phyloP scores from a whole-genome alignment of 2,329 filamentous ascomycete species.

The Geoglossum cookeanum region DNA sequence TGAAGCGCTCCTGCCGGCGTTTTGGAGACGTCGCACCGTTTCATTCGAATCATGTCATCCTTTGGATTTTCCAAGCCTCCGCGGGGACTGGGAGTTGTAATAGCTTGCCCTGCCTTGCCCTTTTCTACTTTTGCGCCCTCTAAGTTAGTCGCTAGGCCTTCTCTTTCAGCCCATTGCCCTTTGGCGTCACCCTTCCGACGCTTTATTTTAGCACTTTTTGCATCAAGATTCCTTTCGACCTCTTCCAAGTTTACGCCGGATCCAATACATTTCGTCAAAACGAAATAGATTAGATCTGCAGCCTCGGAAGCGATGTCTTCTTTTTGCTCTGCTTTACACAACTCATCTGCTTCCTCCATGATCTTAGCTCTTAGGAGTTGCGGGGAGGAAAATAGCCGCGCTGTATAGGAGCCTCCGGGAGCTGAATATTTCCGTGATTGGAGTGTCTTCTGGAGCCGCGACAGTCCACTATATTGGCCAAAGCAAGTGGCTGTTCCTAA shows the following conservation, averaged over 20 bases:
- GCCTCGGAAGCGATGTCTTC: constrained; percentile 85
- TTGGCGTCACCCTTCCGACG: constrained; percentile 86
- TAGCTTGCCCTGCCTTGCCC: constrained; percentile 13
- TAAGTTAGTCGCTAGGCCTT: constrained; percentile 34
- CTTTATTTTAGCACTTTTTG: constrained; percentile 91
- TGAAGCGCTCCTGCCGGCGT: constrained; percentile 46
- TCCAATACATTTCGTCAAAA: constrained; percentile 70
- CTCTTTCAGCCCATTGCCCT: constrained; percentile 74
- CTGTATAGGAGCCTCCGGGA: constrained; percentile 81
- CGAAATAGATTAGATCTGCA: constrained; percentile 91
- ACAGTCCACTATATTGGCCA: constrained; percentile 62
- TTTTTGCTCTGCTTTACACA: constrained; percentile 68
- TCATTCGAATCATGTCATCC: constrained; percentile 58
- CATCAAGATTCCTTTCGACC: constrained; percentile 79
- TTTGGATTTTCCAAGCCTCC: constrained; percentile 29
- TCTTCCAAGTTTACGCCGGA: constrained; percentile 74
- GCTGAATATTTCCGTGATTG: constrained; percentile 64
- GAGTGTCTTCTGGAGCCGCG: constrained; percentile 73
- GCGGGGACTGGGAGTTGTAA: not conserved
- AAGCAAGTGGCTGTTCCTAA: constrained; percentile 85
- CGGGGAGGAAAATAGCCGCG: constrained; percentile 75
- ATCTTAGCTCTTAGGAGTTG: constrained; percentile 88
- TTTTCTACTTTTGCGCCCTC: constrained; percentile 13
- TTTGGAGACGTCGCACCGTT: constrained; percentile 49
- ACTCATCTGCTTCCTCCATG: constrained; percentile 92